These are phyloP conservation scores for Asterophora lycoperdoides DNA, from an alignment of 768 basidiomycete genomes.

Conservation along the genomic window DNA sequence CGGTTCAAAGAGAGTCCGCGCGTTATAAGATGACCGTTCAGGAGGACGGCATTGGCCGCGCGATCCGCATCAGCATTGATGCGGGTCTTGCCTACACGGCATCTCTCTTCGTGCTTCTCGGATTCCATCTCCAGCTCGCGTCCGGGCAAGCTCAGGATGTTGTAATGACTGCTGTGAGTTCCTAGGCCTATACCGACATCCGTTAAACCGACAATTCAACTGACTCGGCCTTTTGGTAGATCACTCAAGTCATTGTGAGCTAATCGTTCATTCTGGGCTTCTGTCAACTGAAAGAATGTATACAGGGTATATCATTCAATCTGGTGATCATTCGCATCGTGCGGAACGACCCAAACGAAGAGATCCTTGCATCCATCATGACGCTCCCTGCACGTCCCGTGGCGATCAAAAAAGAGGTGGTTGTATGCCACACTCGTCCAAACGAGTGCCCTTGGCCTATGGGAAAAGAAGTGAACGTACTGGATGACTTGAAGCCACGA, in stretches of 20 bases:
- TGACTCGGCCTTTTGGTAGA: background rate
- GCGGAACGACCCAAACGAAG: background rate
- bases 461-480: too few species aligned
- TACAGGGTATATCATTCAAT: too few species aligned
- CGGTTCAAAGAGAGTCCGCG: slow-evolving; percentile 1
- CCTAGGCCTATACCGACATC: background rate
- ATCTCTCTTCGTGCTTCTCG: slow-evolving; percentile 4
- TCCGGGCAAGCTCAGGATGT: background rate
- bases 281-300: background rate
- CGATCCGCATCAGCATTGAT: slow-evolving; percentile 7
- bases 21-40: background rate
- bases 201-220: background rate
- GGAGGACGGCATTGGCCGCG: background rate
- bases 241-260: background rate
- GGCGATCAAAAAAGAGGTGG: slow-evolving; percentile 12
- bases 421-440: too few species aligned
- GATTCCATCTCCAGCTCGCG: background rate
- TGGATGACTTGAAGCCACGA: too few species aligned
- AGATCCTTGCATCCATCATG: background rate
- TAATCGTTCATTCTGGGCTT: background rate
- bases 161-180: slow-evolving; percentile 1
- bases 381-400: background rate
- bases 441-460: background rate
- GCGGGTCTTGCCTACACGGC: slow-evolving; percentile 5
- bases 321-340: too few species aligned